Base-by-base conservation (phyloP, 805 yeast genomes). In the Saccharomycopsis synnaedendra region DNA sequence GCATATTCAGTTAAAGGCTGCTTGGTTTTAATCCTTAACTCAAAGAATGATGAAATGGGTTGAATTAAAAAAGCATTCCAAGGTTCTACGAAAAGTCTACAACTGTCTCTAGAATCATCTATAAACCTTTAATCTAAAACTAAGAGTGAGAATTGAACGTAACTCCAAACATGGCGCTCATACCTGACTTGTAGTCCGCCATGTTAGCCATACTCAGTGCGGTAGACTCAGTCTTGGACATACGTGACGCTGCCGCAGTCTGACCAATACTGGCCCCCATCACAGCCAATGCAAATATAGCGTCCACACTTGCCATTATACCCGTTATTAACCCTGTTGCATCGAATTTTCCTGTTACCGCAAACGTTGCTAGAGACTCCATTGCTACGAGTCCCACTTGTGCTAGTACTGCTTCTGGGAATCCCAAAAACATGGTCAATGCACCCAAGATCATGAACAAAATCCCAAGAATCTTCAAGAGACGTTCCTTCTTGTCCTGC, bases 391-490 rank as follows among this genome's bases (percentile, higher is more conserved):
- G 11, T 8, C 9, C 41, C 41, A 27, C 19, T 9, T 39, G 28
- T 2, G 44, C 42, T 6, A 42, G 32, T 8, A 38, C 45, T 4
- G 43, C 44, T 39, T 32, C 45, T 10, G 40, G 38, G 5, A 42
- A 40, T 41, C 37, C 49, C 28, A 45, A 42, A 10, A 45, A 45
- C n/a, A 49, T 19, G 6, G 49, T 42, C n/a, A 39, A 37, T 11
- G 45, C 44, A 27, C 52, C 48, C 7, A 45, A 29, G 19, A 49
- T 30, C 30, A 45, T 36, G 8, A 49, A 45, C 9, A 49, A 37
- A 32, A 49, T 49, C n/a, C 43, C 40, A 11, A 49, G 34, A n/a
- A 46, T 46, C 48, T 41, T 45, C 36, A 46, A 32, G 9, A 34
- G 36, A 11, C 43, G 41, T 27, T 45, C 43, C 41, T 45, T 39